A percentile compares a stretch with the other conserved stretches of the same genome.
Conservation (phyloP, 345 rosid genomes). For the Lepidium africanum region DNA sequence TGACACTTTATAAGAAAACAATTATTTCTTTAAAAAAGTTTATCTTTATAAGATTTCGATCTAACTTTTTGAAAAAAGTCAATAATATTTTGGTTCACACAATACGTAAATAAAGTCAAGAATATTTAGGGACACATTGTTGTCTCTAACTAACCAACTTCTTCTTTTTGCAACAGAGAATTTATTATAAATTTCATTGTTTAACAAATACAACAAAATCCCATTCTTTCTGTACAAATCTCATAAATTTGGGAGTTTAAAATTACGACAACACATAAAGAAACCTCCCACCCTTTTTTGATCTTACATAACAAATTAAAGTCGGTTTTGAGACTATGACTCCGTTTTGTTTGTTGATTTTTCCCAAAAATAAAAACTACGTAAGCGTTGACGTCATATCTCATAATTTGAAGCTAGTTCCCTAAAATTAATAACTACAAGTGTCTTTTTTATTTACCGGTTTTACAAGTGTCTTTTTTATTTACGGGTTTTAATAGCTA, state of each 20-base stretch:
- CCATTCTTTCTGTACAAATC: constrained; percentile 14
- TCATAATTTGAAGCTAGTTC: neutral
- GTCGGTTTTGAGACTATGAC: constrained; percentile 10
- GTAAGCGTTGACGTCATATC: neutral
- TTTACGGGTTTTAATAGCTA: neutral
- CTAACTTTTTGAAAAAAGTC: neutral
- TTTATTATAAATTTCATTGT: neutral
- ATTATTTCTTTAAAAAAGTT: too few species aligned
- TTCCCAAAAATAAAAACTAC: neutral
- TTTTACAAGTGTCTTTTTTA: neutral
- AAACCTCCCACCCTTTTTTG: neutral
- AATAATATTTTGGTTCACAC: constrained; percentile 6
- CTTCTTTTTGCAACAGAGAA: constrained; percentile 14
- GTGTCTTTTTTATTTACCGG: neutral
- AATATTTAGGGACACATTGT: constrained; percentile 13
- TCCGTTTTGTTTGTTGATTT: neutral
- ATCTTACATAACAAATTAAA: neutral
- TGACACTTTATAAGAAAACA: too few species aligned
- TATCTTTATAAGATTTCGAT: too few species aligned
- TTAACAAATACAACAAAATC: constrained; percentile 15
- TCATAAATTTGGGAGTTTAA: constrained; percentile 5
- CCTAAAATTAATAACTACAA: neutral
- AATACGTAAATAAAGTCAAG: constrained; percentile 12
- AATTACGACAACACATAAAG: constrained; percentile 5
- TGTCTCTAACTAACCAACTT: constrained; percentile 21